These are phyloP conservation scores for Huntiella bhutanensis DNA, from an alignment of 2,329 filamentous ascomycete species.

Conservation along the genomic window DNA sequence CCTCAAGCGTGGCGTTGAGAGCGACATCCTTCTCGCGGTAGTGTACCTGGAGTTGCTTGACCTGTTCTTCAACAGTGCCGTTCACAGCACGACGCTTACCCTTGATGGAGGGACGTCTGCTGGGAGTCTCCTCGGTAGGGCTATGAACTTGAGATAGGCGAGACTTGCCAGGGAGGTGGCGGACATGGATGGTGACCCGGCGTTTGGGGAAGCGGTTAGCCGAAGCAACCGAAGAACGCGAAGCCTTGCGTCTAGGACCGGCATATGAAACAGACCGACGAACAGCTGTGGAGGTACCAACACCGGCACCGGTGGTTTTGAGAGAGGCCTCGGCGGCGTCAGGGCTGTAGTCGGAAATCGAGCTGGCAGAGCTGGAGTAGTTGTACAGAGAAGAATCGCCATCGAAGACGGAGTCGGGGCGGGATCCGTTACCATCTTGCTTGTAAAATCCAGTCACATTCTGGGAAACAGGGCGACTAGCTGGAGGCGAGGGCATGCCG, in stretches of 20 bases:
- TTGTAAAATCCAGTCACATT: slow-evolving; percentile 2
- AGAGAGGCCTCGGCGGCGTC: background rate
- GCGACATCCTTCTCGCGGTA: slow-evolving; percentile 8
- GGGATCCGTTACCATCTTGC: background rate
- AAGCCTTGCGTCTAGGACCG: background rate
- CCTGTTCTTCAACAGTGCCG: slow-evolving; percentile 7
- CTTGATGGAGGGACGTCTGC: background rate
- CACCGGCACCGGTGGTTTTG: background rate
- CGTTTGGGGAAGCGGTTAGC: slow-evolving; percentile 1
- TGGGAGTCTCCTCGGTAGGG: background rate
- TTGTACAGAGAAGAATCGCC: slow-evolving; percentile 2
- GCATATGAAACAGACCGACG: slow-evolving; percentile 1
- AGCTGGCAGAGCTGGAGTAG: slow-evolving; percentile 3
- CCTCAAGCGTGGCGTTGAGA: slow-evolving; percentile 43
- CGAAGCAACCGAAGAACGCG: background rate
- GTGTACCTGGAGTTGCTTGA: slow-evolving; percentile 5
- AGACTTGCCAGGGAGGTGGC: slow-evolving; percentile 5
- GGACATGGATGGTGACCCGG: slow-evolving; percentile 10
- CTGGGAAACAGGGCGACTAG: slow-evolving; percentile 7
- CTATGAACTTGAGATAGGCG: slow-evolving; percentile 5
- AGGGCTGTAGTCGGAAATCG: background rate
- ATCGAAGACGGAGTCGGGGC: background rate
- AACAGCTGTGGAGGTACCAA: background rate
- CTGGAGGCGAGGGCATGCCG: slow-evolving; percentile 9
- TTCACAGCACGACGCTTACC: background rate